A percentile compares a stretch with the other conserved stretches of the same genome.
These are phyloP conservation scores for Drechmeria coniospora DNA, from an alignment of 2,329 filamentous ascomycete genomes.

Conservation along the genomic window DNA sequence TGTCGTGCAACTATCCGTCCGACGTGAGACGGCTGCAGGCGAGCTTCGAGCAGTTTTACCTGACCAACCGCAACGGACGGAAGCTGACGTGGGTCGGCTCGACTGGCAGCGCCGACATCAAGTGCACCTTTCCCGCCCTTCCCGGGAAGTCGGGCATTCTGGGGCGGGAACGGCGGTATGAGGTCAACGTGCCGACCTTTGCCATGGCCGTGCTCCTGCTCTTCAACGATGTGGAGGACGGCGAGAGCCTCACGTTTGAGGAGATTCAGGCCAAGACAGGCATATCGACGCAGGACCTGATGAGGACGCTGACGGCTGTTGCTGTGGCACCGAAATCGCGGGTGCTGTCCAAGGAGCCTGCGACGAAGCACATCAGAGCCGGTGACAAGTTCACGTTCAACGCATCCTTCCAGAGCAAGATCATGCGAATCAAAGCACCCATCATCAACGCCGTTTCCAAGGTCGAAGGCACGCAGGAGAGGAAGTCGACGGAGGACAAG, in stretches of 20 bases:
- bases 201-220: slow-evolving; percentile 80
- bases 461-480: slow-evolving; percentile 59
- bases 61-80: slow-evolving; percentile 72
- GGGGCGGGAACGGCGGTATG: slow-evolving; percentile 58
- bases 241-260: slow-evolving; percentile 41
- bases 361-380: slow-evolving; percentile 59
- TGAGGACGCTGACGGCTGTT: slow-evolving; percentile 65
- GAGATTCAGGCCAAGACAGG: slow-evolving; percentile 74
- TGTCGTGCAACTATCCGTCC: slow-evolving; percentile 53
- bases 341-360: slow-evolving; percentile 66
- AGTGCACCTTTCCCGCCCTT: slow-evolving; percentile 59
- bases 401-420: slow-evolving; percentile 62
- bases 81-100: slow-evolving; percentile 68
- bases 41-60: slow-evolving; percentile 81
- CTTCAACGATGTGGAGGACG: slow-evolving; percentile 62
- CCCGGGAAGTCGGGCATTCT: slow-evolving; percentile 50
- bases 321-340: slow-evolving; percentile 72
- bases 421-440: slow-evolving; percentile 77
- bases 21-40: slow-evolving; percentile 62
- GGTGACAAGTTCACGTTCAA: slow-evolving; percentile 77
- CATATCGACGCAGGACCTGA: slow-evolving; percentile 59
- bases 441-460: slow-evolving; percentile 70
- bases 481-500: slow-evolving; percentile 58
- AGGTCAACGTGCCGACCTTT: slow-evolving; percentile 84
- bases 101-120: slow-evolving; percentile 70